Conservation (phyloP, 2,329 filamentous ascomycete species). For the Aureobasidium namibiae region DNA sequence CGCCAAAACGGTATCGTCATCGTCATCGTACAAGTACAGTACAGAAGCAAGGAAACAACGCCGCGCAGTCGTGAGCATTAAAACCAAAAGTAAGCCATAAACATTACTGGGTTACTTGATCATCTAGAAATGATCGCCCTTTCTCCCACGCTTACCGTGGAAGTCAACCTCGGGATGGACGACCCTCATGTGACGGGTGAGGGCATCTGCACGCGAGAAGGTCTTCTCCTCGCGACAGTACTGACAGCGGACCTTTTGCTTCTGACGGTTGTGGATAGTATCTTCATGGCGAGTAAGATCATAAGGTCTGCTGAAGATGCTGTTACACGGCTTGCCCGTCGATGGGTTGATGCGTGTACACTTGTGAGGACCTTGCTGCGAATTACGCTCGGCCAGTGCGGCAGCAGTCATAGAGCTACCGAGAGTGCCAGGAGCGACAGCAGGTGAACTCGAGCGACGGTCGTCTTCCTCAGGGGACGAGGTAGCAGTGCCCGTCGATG, state of each 20-base stretch:
- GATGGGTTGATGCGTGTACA: conserved; percentile 91
- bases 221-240: conserved; percentile 95
- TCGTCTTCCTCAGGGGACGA: conserved; percentile 27
- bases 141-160: conserved; percentile 52
- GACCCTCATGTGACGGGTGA: conserved; percentile 89
- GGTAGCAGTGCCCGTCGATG: conserved; percentile 23
- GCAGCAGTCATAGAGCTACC: conserved; percentile 43
- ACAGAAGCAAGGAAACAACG: background rate
- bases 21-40: conserved; percentile 11
- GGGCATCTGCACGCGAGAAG: conserved; percentile 88
- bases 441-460: conserved; percentile 23
- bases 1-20: conserved; percentile 1
- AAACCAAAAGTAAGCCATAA: background rate
- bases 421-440: conserved; percentile 17
- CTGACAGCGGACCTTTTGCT: conserved; percentile 89
- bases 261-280: conserved; percentile 90
- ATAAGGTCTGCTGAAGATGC: conserved; percentile 89
- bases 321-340: conserved; percentile 90
- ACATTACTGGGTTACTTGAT: background rate
- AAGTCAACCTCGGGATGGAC: conserved; percentile 85
- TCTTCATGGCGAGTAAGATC: conserved; percentile 95
- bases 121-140: conserved; percentile 9
- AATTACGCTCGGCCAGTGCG: conserved; percentile 58
- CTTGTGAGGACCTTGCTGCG: conserved; percentile 84
- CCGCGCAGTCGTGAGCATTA: background rate